Conservation (phyloP, 306 rosid species). For the Begonia peltatifolia region DNA sequence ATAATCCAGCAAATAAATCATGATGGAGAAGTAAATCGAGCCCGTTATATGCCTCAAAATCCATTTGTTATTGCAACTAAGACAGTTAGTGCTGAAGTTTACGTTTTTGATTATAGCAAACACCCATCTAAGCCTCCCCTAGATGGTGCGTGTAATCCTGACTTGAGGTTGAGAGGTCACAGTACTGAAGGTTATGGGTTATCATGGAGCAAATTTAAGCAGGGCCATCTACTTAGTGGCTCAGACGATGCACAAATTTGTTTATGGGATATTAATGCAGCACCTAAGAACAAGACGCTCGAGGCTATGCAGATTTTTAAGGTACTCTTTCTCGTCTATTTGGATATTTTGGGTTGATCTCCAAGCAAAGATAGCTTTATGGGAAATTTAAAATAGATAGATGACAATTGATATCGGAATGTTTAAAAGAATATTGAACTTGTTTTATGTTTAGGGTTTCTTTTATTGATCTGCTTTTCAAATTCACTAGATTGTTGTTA, state of each 20-base stretch:
- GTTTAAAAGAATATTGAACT: too few species aligned
- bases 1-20: conserved; percentile 95
- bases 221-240: conserved; percentile 89
- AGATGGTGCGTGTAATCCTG: conserved; percentile 92
- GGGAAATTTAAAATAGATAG: too few species aligned
- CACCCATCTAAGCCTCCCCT: conserved; percentile 96
- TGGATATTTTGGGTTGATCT: too few species aligned
- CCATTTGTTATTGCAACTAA: conserved; percentile 81
- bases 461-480: too few species aligned
- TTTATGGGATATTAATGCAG: conserved; percentile 83
- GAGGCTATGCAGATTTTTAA: conserved; percentile 83
- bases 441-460: too few species aligned
- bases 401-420: too few species aligned
- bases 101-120: conserved; percentile 85
- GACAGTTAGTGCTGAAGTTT: conserved; percentile 87
- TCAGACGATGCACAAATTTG: conserved; percentile 99
- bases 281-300: conserved; percentile 59
- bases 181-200: conserved; percentile 93
- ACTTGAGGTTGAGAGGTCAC: conserved; percentile 81
- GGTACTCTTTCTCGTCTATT: conserved; percentile 20
- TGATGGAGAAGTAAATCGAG: conserved; percentile 95
- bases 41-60: conserved; percentile 93
- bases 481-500: too few species aligned
- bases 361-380: too few species aligned
- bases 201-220: conserved; percentile 90